A percentile compares a stretch with the other conserved stretches of the same genome.
Conservation (phyloP, 306 rosid genomes). For the Potentilla sterilis region DNA sequence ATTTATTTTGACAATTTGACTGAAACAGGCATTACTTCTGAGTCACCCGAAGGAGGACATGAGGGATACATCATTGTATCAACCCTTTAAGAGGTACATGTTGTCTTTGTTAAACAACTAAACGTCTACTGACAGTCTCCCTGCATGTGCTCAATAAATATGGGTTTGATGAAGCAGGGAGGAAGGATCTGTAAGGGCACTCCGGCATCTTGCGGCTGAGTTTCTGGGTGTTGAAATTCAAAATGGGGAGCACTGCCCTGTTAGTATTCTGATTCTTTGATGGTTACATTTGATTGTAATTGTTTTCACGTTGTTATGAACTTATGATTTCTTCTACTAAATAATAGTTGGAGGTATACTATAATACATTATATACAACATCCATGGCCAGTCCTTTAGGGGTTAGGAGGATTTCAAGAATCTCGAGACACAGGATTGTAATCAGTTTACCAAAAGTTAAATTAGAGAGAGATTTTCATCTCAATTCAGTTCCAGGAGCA, state of each 20-base stretch:
- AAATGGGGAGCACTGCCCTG: constrained; percentile 93
- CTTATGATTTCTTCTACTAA: neutral
- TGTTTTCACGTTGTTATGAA: too few species aligned
- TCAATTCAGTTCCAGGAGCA: neutral
- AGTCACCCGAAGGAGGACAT: constrained; percentile 84
- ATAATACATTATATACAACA: neutral
- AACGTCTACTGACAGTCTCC: neutral
- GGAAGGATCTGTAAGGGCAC: constrained; percentile 55
- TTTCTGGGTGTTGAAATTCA: constrained; percentile 77
- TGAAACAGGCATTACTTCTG: constrained; percentile 69
- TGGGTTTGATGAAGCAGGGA: constrained; percentile 49
- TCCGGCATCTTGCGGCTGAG: constrained; percentile 77
- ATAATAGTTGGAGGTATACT: neutral
- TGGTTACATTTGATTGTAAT: neutral
- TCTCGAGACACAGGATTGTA: neutral
- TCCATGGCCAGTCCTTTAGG: neutral
- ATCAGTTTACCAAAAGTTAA: neutral
- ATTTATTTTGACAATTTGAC: constrained; percentile 5
- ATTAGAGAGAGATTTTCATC: neutral
- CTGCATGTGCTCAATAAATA: constrained; percentile 18
- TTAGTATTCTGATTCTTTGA: constrained; percentile 44
- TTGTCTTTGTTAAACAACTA: neutral
- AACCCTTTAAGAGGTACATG: constrained; percentile 59
- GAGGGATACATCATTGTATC: constrained; percentile 80
- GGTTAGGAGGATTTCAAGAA: constrained; percentile 4